Base-by-base conservation (phyloP, 805 yeast genomes). In the Wickerhamiella shivajii region DNA sequence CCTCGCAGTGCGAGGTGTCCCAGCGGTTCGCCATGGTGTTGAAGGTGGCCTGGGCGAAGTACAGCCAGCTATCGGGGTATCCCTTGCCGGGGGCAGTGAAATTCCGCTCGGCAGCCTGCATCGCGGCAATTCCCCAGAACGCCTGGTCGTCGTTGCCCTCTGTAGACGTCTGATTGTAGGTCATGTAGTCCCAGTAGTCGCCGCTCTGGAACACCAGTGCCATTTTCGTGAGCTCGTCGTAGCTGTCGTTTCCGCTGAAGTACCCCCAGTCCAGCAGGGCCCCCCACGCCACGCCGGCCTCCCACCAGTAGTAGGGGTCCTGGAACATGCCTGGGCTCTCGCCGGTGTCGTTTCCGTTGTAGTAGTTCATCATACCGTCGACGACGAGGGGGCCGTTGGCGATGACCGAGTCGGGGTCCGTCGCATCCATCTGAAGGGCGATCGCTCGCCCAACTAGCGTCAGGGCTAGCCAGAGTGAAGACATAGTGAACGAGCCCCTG, bases 141-240 rank as follows among this genome's bases (percentile, higher is more conserved):
- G 80, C 94, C 60, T 87, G 97, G 62, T 87, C 97, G 64, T 87
- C 98, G 52, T 87, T 87, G 49, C 97, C 98, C 58, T 87, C 96
- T 2, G 93, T 79, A 22, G 84, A 73, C 8, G 85, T 71, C 57
- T 85, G 94, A 55, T 83, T 81, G 40, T 72, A 60, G 4, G 96
- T 95, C 55, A 87, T 74, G 56, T 74, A 90, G 57, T 87, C 76
- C 59, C 71, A 60, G 51, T 74, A 64, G 8, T 67, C 69, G 30
- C 87, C 87, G 7, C 71, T 69, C 56, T 87, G 97, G 49, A 70
- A 73, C 33, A 69, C 50, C 46, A 87, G 53, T 3, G 93, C 78
- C 23, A 65, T 60, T 46, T 67, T 64, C 35, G 81, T 65, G 23
- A 66, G 37, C 9, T 64, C 62, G 27, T 67, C 76, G 46, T 71